Percentiles rank a stretch among this genome's conserved stretches.
These are phyloP conservation scores for Geotrichum carabidarum DNA, from an alignment of 1,139 yeast species.

Conservation along the genomic window DNA sequence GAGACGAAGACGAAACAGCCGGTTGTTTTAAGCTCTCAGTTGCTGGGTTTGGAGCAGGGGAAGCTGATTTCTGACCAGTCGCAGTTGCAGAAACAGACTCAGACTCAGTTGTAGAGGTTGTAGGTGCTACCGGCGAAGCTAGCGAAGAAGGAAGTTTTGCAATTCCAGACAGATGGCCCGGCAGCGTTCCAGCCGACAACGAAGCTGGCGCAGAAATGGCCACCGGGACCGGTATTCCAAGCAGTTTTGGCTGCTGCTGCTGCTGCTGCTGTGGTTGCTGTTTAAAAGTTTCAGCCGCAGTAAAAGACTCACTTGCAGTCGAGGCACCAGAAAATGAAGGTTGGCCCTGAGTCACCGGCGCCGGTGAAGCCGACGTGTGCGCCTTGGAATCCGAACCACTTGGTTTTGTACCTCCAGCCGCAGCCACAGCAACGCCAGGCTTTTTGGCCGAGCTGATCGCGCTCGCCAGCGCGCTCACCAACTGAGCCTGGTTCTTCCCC, in stretches of 20 bases:
- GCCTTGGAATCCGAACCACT: slow-evolving; percentile 7
- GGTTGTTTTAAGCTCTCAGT: neutral
- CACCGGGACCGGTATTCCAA: slow-evolving; percentile 16
- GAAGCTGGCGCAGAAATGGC: slow-evolving; percentile 15
- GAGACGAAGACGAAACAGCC: neutral
- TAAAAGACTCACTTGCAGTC: neutral
- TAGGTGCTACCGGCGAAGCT: neutral
- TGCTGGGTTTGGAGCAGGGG: slow-evolving; percentile 1
- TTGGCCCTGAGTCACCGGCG: slow-evolving; percentile 22
- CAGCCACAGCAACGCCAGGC: slow-evolving; percentile 10
- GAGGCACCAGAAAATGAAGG: slow-evolving; percentile 13
- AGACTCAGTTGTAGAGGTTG: neutral
- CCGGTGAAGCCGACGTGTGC: too few relatives aligned
- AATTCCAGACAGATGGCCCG: slow-evolving; percentile 10
- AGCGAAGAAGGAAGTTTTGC: neutral
- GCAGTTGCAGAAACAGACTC: neutral
- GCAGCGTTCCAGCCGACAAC: slow-evolving; percentile 8
- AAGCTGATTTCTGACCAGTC: neutral
- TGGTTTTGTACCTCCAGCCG: neutral
- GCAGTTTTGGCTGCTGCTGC: neutral
- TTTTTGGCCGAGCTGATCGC: slow-evolving; percentile 55
- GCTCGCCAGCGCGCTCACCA: slow-evolving; percentile 74
- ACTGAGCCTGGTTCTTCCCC: slow-evolving; percentile 83
- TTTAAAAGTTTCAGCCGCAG: neutral
- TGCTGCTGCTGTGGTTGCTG: neutral